phyloP scores from a whole-genome alignment of 164 flowering plant genomes.

The Cinnamomum micranthum region DNA sequence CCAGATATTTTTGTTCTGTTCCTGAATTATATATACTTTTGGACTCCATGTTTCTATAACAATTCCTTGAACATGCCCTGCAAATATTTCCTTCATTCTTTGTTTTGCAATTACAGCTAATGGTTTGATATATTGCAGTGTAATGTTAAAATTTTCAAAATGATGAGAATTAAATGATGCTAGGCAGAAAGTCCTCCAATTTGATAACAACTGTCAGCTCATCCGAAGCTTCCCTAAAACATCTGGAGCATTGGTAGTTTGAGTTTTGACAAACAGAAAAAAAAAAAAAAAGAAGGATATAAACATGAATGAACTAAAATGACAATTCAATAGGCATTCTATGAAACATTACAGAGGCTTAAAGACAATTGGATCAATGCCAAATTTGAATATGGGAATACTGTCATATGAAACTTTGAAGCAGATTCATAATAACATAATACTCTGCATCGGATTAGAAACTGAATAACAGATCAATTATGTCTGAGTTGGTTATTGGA shows the following conservation, averaged over 20 bases:
- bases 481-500: background rate
- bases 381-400: too few relatives aligned
- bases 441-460: background rate
- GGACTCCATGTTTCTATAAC: background rate
- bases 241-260: background rate
- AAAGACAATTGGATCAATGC: too few relatives aligned
- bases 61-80: background rate
- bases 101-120: too few relatives aligned
- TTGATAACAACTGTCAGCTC: background rate
- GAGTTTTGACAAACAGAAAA: background rate
- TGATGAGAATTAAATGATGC: background rate
- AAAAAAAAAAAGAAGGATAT: background rate
- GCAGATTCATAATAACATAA: background rate
- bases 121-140: too few relatives aligned
- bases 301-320: background rate
- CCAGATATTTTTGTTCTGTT: background rate
- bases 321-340: background rate
- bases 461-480: background rate
- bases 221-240: background rate
- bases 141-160: too few relatives aligned
- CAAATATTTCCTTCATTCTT: background rate
- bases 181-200: background rate
- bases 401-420: too few relatives aligned
- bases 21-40: background rate
- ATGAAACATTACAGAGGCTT: too few relatives aligned